Evolutionary conservation across 2,329 filamentous ascomycete species (phyloP).

Genomic region (Fusarium sp.): DNA sequence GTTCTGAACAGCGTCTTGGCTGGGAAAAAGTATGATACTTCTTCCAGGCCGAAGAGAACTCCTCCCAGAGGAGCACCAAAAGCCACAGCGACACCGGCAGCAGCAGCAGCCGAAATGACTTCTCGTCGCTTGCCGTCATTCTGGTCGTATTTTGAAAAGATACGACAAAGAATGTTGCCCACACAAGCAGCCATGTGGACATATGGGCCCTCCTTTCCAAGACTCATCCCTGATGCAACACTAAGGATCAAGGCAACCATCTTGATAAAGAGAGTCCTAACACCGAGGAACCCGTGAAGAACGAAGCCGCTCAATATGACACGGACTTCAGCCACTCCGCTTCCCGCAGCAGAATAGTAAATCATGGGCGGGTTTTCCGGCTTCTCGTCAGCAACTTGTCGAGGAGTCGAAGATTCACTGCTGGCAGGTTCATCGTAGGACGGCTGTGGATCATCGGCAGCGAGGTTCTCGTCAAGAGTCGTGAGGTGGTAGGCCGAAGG

Average conservation of each 20-base stretch:
- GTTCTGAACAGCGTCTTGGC: conserved; percentile 97
- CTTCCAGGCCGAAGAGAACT: conserved; percentile 92
- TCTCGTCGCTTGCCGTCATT: conserved; percentile 97
- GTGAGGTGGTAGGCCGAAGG: conserved; percentile 88
- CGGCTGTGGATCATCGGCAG: conserved; percentile 66
- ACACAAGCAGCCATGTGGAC: conserved; percentile 98
- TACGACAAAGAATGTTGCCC: conserved; percentile 91
- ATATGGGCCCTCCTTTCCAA: conserved; percentile 95
- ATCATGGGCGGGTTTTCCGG: conserved; percentile 76
- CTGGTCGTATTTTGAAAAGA: conserved; percentile 93
- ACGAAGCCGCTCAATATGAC: conserved; percentile 99
- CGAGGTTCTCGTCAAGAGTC: conserved; percentile 93
- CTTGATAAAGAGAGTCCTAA: conserved; percentile 89
- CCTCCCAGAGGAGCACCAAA: conserved; percentile 91
- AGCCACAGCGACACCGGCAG: conserved; percentile 91
- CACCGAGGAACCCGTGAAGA: conserved; percentile 91
- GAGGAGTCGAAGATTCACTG: conserved; percentile 60
- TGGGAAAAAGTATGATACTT: conserved; percentile 97
- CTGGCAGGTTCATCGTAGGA: conserved; percentile 54
- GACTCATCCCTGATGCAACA: conserved; percentile 90
- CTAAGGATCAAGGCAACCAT: conserved; percentile 85
- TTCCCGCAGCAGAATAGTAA: conserved; percentile 96
- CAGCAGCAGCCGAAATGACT: conserved; percentile 91
- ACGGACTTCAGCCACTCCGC: conserved; percentile 95
- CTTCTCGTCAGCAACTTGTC: conserved; percentile 52